These are phyloP conservation scores for Ilyonectria mors-panacis DNA, from an alignment of 2,329 filamentous ascomycete species.

Conservation along the genomic window DNA sequence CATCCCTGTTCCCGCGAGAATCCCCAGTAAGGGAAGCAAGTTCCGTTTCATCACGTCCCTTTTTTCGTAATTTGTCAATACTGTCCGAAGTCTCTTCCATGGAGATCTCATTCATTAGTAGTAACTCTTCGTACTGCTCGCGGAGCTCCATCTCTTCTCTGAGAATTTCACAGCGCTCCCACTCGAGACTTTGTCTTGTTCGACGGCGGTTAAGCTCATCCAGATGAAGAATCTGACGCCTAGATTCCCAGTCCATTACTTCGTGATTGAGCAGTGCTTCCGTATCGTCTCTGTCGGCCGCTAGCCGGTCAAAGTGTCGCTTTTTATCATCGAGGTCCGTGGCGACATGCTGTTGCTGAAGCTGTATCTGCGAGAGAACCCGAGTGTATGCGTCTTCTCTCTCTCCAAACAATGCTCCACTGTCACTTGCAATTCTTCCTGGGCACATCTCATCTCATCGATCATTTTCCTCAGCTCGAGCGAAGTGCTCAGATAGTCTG, in stretches of 20 bases:
- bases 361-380: too few species aligned
- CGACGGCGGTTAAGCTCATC: not conserved
- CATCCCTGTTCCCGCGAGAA: conserved; percentile 2
- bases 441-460: not conserved
- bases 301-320: not conserved
- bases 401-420: not conserved
- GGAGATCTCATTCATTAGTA: not conserved
- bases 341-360: too few species aligned
- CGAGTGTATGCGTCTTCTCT: too few species aligned
- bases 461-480: not conserved
- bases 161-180: not conserved
- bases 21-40: not conserved
- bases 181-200: not conserved
- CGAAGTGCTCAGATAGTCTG: too few species aligned
- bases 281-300: not conserved
- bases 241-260: not conserved
- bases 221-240: not conserved
- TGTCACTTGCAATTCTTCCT: not conserved
- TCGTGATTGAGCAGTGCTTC: not conserved
- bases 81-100: not conserved
- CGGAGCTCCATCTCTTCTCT: conserved; percentile 2
- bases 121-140: conserved; percentile 4
- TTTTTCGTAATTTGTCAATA: conserved; percentile 1
- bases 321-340: too few species aligned
- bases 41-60: conserved; percentile 17